phyloP scores from a whole-genome alignment of 108 stramenopile species.

The Conticribra weissflogii region DNA sequence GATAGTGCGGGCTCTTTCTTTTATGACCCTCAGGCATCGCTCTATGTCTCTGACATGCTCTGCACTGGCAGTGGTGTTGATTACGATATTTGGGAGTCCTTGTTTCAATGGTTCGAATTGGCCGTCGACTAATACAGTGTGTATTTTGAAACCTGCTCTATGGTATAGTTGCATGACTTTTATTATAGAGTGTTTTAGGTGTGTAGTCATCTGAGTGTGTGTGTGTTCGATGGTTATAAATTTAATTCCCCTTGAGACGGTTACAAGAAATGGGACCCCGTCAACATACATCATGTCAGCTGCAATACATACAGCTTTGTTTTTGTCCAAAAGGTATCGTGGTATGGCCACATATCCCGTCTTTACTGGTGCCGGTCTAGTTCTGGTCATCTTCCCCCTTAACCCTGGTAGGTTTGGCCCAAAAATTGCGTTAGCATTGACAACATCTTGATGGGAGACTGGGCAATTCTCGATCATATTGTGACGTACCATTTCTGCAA shows the following conservation, averaged over 20 bases:
- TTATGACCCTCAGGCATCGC: too few species aligned
- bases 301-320: constrained; percentile 31
- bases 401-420: constrained; percentile 35
- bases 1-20: too few species aligned
- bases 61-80: too few species aligned
- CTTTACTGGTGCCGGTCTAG: not conserved
- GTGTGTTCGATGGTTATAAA: too few species aligned
- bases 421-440: constrained; percentile 32
- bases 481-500: not conserved
- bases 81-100: too few species aligned
- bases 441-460: constrained; percentile 30
- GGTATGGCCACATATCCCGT: constrained; percentile 22
- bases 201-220: constrained; percentile 20
- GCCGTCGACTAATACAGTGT: too few species aligned
- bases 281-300: too few species aligned
- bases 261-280: too few species aligned
- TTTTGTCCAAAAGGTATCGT: constrained; percentile 14
- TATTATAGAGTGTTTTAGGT: not conserved
- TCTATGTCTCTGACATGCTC: too few species aligned
- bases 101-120: too few species aligned
- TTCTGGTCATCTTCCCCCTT: constrained; percentile 10
- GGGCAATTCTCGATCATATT: constrained; percentile 37
- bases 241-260: too few species aligned
- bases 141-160: too few species aligned
- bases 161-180: constrained; percentile 5